Base-by-base conservation (phyloP, 2,329 filamentous ascomycete species). In the Penicillium fuscoglaucum region DNA sequence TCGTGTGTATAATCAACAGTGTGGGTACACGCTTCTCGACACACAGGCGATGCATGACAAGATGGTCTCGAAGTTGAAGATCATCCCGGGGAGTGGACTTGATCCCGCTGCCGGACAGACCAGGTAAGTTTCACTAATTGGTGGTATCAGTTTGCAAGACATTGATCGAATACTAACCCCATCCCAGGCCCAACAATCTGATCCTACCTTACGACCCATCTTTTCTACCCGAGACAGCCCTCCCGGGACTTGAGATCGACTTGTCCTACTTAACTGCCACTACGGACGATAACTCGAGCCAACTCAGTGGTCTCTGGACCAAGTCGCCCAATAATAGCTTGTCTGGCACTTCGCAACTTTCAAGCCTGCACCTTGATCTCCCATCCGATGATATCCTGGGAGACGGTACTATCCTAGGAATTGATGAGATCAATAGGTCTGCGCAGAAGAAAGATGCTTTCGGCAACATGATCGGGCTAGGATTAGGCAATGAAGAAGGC, bases 1-100 rank as follows among this genome's bases (percentile, higher is more conserved):
- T 3, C 85, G 90, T 49, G 92, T 98, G 19, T 96, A 91, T 73
- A 82, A 85, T 28, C 90, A 96, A 72, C 93, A 99, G 76, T 96
- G 90, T 68, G 83, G 83, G 39, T 99, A 96, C 72, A 86, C 96
- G 26, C 85, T 97, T 47, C 82, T 84, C 3, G 95, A 98, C 70
- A 87, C 88, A 2, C 87, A 93, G 73, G 87, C 84, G 65, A 87
- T 90, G 39, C 87, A 91, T 66, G 84, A 87, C 60, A 86, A 85
- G 64, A 90, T 98, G 83, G 83, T 84, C 63, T 78, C 84, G 2
- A 84, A 92, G 70, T 79, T 90, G 61, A 85, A 82, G 51, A 76
- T 82, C 8, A 73, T 88, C 52, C 78, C 81, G 39, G 78, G 80
- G 19, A 83, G 83, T 57, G 85, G 84, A 21, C 79, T 91, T 28